Evolutionary conservation across 257 asterid species (phyloP).

Genomic region (Solanum chmielewskii): DNA sequence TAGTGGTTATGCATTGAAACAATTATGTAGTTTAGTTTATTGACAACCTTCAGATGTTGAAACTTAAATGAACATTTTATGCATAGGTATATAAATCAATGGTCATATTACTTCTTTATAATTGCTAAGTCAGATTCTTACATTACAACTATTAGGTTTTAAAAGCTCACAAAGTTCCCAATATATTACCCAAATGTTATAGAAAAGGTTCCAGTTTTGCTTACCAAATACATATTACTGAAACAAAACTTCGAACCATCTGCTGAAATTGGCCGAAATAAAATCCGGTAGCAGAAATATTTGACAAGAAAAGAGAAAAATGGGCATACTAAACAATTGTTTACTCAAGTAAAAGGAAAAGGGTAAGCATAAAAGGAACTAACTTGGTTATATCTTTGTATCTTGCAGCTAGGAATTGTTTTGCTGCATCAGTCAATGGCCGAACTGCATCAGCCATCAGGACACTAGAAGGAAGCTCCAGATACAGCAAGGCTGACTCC

Average conservation of each 20-base stretch:
- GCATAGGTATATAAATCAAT: not conserved
- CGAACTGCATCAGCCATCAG: slow-evolving; percentile 18
- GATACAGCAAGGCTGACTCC: slow-evolving; percentile 12
- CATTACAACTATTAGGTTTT: not conserved
- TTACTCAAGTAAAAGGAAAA: not conserved
- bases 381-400: slow-evolving; percentile 13
- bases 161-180: not conserved
- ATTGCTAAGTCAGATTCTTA: not conserved
- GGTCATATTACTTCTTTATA: not conserved
- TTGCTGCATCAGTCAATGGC: slow-evolving; percentile 13
- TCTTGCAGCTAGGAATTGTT: slow-evolving; percentile 11
- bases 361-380: not conserved
- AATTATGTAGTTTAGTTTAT: not conserved
- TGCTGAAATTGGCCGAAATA: not conserved
- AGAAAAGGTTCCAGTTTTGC: not conserved
- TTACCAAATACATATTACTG: not conserved
- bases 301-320: not conserved
- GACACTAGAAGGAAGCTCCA: slow-evolving; percentile 15
- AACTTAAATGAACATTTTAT: not conserved
- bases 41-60: not conserved
- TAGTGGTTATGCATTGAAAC: not conserved
- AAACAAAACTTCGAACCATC: not conserved
- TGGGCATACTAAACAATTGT: not conserved
- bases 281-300: not conserved
- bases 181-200: not conserved